Evolutionary conservation across 2,329 filamentous ascomycete species (phyloP), one percentile per base, ranked within the genome.

Genomic region (Claviceps pusilla): DNA sequence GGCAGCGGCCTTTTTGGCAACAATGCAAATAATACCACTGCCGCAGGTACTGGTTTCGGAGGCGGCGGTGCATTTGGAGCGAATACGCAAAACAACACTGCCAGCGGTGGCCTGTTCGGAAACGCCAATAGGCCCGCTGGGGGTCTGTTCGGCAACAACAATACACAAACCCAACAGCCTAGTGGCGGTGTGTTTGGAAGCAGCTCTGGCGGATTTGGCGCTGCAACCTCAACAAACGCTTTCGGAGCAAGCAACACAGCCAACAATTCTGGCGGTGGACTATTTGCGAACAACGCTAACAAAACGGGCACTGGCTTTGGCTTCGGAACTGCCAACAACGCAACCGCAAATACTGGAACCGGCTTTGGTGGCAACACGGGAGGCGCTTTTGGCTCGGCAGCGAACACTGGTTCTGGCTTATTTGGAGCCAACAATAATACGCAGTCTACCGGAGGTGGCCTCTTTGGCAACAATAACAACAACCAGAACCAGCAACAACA

Each of bases 41-140:
- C 66, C 46, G 63, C 57, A 31, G 42, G 54, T 7, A 53, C 56
- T 37, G 59, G 55, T 29, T 62, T 63, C 35, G 60, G 56, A 14
- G 54, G 67, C 16, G 54, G 67, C 16, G 68, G 71, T 19, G 66
- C 69, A 3, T 79, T 79, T 55, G 76, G 76, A n/a, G 50, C 62
- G 10, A 57, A 52, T 41, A 60, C 58, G 37, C 59, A 61, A 42
- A 60, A 59, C 52, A 60, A 53, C 56, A 57, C 62, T 48, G 59
- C 64, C n/a, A 60, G 61, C 16, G 63, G 68, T 55, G 65, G 72
- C 46, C 59, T 77, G 9, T 77, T 77, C 57, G 66, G 65, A 39
- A 33, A 51, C 55, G 45, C 55, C 54, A 61, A 62, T 55, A 58
- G 65, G 57, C 55, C 63, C 37, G 58, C 59, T 43, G 56, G 60